Evolutionary conservation across 1,284 basidiomycete species (phyloP).

Genomic region (Golubevia sp.): DNA sequence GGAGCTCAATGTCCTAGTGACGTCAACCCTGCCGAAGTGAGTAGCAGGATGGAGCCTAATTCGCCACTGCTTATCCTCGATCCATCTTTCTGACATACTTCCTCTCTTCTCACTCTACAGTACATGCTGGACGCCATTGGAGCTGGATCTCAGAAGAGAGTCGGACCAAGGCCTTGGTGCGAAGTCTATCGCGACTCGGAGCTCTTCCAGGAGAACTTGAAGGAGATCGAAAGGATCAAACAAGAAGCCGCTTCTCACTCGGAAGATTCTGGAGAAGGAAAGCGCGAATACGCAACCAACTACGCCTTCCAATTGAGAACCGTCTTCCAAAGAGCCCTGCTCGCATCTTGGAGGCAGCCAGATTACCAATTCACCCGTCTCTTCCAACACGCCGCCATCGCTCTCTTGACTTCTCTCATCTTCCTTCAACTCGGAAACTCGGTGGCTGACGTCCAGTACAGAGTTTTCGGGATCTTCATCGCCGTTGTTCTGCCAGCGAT

Average conservation of each 20-base stretch:
- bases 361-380: constrained; percentile 69
- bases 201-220: constrained; percentile 56
- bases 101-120: background rate
- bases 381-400: constrained; percentile 69
- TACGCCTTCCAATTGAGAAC: constrained; percentile 78
- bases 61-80: background rate
- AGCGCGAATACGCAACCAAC: constrained; percentile 68
- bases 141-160: constrained; percentile 49
- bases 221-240: constrained; percentile 65
- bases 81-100: background rate
- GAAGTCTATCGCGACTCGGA: constrained; percentile 61
- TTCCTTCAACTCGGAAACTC: constrained; percentile 77
- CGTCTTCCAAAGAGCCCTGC: constrained; percentile 75
- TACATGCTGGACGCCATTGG: constrained; percentile 63
- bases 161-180: constrained; percentile 61
- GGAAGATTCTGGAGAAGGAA: constrained; percentile 44
- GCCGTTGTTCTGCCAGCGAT: constrained; percentile 26
- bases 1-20: constrained; percentile 22
- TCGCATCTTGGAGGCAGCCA: constrained; percentile 75
- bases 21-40: constrained; percentile 44
- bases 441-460: constrained; percentile 77
- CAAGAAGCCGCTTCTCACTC: constrained; percentile 62
- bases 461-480: constrained; percentile 72
- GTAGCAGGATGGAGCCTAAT: too few relatives aligned
- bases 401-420: constrained; percentile 78